Base-by-base conservation (phyloP, 768 basidiomycete genomes). In the Pleurotus pulmonarius region DNA sequence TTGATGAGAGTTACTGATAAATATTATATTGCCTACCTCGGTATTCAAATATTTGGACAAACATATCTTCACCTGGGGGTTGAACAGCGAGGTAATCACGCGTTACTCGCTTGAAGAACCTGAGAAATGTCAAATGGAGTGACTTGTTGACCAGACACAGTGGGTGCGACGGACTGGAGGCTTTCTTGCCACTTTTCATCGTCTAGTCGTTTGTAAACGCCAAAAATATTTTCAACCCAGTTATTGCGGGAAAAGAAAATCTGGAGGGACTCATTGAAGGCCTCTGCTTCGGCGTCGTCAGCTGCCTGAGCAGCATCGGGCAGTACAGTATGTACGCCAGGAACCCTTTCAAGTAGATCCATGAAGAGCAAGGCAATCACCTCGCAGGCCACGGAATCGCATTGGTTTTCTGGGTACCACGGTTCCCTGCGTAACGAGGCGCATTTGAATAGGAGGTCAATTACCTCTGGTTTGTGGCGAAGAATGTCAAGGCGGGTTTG, bases 371-470 rank as follows among this genome's bases (percentile, higher is more conserved):
- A 51, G 1, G 63, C 49, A 5, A 73, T 24, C 2, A 58, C 46
- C 54, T 71, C 69, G 38, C 58, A 61, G 11, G 66, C 61, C 4
- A 65, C 54, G 15, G 65, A 62, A 46, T 64, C 61, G 4, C 61
- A 58, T 15, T 61, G 46, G 4, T 59, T 61, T 57, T 69, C 64
- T 9, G 69, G 67, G 53, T 71, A 69, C 64, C 64, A 70, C 5
- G 63, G 29, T 5, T 62, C 60, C 29, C 68, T 61, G 34, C 55
- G 26, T 15, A 67, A n/a, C n/a, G 58, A 51, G 5, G 68, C 70
- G 46, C 62, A 64, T 20, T 64, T 58, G 56, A 70, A 63, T 4
- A 72, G 60, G 41, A 64, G 61, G 64, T 61, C 59, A 22, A 60
- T 47, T 34, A 61, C 37, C 25, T 55, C 66, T 49, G 63, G 60